phyloP scores from a whole-genome alignment of 202 grass and related monocot species.

The Panicum hallii region DNA sequence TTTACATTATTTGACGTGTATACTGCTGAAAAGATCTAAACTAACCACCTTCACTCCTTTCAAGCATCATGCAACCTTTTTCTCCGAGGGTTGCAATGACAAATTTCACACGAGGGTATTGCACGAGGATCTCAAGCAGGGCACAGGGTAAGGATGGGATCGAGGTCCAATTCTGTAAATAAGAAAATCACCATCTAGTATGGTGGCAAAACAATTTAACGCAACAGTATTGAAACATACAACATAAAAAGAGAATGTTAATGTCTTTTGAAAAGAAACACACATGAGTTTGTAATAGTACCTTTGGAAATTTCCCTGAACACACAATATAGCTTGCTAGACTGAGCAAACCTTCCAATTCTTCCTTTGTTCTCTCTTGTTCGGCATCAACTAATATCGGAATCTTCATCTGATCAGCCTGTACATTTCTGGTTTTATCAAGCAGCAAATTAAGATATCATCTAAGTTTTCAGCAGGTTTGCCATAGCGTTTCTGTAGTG shows the following conservation, averaged over 20 bases:
- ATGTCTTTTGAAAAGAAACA: background rate
- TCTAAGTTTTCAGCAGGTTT: background rate
- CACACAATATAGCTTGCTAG: constrained; percentile 62
- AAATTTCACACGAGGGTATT: constrained; percentile 49
- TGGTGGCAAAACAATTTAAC: background rate
- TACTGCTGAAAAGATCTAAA: background rate
- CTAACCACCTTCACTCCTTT: constrained; percentile 42
- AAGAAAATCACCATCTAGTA: constrained; percentile 10
- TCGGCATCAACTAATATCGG: constrained; percentile 63
- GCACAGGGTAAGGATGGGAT: constrained; percentile 52
- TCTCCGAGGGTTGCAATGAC: constrained; percentile 54
- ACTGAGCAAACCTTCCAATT: constrained; percentile 53
- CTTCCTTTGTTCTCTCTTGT: constrained; percentile 57
- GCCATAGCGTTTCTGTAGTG: background rate
- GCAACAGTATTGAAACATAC: background rate
- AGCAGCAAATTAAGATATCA: constrained; percentile 32
- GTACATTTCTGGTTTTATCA: constrained; percentile 48
- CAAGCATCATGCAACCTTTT: constrained; percentile 64
- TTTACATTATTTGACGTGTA: background rate
- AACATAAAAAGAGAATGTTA: background rate
- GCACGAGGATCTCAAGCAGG: constrained; percentile 55
- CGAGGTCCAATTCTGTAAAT: constrained; percentile 50
- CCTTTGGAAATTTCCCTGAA: constrained; percentile 58
- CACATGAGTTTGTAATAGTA: constrained; percentile 11
- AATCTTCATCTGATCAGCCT: constrained; percentile 60